phyloP scores from a whole-genome alignment of 1,139 yeast species.

The Yamadazyma oceani region DNA sequence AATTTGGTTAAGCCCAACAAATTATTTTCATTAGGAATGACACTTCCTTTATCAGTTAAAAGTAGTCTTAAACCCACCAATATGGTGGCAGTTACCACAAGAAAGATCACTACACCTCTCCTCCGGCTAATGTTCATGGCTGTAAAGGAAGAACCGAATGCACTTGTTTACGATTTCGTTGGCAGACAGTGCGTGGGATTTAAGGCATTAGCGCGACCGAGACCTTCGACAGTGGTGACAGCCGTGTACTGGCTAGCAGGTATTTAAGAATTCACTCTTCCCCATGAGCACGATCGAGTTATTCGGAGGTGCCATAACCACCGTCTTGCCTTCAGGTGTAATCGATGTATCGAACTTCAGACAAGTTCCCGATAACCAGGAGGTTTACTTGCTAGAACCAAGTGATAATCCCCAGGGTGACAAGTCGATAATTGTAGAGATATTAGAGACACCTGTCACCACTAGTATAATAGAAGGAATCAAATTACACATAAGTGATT shows the following conservation, averaged over 20 bases:
- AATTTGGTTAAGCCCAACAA: conserved; percentile 36
- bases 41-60: conserved; percentile 27
- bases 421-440: conserved; percentile 68
- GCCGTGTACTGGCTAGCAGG: no score
- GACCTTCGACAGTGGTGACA: conserved; percentile 82
- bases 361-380: conserved; percentile 87
- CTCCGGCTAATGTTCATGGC: conserved; percentile 18
- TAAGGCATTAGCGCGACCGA: conserved; percentile 5
- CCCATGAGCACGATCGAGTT: conserved; percentile 11
- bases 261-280: no score
- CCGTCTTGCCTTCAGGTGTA: conserved; percentile 53
- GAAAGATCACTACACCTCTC: conserved; percentile 26
- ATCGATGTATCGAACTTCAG: conserved; percentile 73
- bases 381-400: conserved; percentile 60
- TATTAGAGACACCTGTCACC: conserved; percentile 52
- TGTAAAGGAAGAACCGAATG: no score
- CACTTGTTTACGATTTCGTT: neutral
- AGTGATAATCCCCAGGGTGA: conserved; percentile 36
- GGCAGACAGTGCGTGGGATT: neutral
- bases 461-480: conserved; percentile 36
- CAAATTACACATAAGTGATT: conserved; percentile 43
- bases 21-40: conserved; percentile 36
- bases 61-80: conserved; percentile 24
- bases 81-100: conserved; percentile 21
- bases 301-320: conserved; percentile 79